Conservation (phyloP, 192 early-diverging fungal genomes). For the Phlyctochytrium bullatum region DNA sequence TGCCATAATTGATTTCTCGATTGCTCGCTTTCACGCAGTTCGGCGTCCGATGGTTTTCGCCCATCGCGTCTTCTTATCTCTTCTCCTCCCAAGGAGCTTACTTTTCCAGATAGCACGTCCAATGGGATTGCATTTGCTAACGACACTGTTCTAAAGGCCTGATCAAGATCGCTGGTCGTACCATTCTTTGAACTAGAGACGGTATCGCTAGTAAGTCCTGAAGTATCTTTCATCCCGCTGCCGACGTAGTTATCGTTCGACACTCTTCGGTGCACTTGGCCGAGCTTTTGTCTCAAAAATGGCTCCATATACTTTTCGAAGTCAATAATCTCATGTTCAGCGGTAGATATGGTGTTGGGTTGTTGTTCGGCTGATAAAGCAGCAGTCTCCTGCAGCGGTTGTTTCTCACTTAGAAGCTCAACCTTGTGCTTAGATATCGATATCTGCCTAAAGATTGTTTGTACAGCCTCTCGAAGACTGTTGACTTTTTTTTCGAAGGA, state of each 20-base stretch:
- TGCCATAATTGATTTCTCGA: conserved; percentile 15
- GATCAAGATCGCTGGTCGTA: not conserved
- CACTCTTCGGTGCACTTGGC: not conserved
- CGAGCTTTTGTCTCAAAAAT: not conserved
- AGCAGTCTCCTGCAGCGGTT: not conserved
- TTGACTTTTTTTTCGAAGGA: not conserved
- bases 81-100: not conserved
- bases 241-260: too few species aligned
- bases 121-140: not conserved
- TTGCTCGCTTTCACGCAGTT: conserved; percentile 18
- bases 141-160: not conserved
- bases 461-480: not conserved
- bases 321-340: conserved; percentile 5
- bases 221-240: too few species aligned
- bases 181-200: not conserved
- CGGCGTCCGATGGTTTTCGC: not conserved
- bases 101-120: not conserved
- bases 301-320: not conserved
- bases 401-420: not conserved
- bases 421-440: not conserved
- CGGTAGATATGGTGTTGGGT: too few species aligned
- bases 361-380: not conserved
- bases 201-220: not conserved
- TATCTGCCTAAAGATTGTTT: not conserved
- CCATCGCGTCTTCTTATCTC: not conserved